Percentiles rank a stretch among this genome's conserved stretches.
These are phyloP conservation scores for Begonia loranthoides DNA, from an alignment of 306 rosid species.

Conservation along the genomic window DNA sequence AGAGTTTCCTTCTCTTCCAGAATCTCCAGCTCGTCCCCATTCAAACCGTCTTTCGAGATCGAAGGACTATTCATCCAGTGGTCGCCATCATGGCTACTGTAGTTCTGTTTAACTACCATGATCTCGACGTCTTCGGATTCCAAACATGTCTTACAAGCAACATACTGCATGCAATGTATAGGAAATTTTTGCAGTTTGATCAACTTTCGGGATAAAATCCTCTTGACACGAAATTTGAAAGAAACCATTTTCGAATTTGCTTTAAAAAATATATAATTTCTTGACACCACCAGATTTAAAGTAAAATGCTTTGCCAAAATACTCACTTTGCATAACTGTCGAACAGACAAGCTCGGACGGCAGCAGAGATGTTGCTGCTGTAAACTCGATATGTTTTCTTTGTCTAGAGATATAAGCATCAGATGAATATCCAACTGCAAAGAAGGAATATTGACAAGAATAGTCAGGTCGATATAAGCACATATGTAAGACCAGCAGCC, in stretches of 20 bases:
- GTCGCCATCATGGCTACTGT: slow-evolving; percentile 12
- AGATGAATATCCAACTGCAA: slow-evolving; percentile 73
- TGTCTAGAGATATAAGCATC: slow-evolving; percentile 59
- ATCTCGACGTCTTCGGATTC: slow-evolving; percentile 61
- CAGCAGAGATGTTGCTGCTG: slow-evolving; percentile 76
- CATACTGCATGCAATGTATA: slow-evolving; percentile 32
- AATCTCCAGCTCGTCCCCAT: slow-evolving; percentile 43
- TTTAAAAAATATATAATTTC: not conserved
- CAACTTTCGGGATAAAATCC: too few relatives aligned
- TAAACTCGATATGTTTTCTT: slow-evolving; percentile 45
- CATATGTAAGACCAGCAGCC: too few relatives aligned
- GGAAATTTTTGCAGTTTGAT: not conserved
- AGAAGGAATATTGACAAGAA: not conserved
- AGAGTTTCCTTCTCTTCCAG: slow-evolving; percentile 54
- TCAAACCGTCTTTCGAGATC: slow-evolving; percentile 28
- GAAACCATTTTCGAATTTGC: too few relatives aligned
- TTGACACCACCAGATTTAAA: not conserved
- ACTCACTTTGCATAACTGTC: slow-evolving; percentile 64
- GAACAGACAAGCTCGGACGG: slow-evolving; percentile 62
- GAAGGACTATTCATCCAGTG: slow-evolving; percentile 6
- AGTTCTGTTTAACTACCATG: slow-evolving; percentile 37
- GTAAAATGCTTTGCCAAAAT: slow-evolving; percentile 9
- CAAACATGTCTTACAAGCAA: slow-evolving; percentile 47
- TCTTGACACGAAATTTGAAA: too few relatives aligned
- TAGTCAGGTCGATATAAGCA: too few relatives aligned